phyloP scores from a whole-genome alignment of 2,329 filamentous ascomycete genomes.

The Pyrenophora seminiperda region DNA sequence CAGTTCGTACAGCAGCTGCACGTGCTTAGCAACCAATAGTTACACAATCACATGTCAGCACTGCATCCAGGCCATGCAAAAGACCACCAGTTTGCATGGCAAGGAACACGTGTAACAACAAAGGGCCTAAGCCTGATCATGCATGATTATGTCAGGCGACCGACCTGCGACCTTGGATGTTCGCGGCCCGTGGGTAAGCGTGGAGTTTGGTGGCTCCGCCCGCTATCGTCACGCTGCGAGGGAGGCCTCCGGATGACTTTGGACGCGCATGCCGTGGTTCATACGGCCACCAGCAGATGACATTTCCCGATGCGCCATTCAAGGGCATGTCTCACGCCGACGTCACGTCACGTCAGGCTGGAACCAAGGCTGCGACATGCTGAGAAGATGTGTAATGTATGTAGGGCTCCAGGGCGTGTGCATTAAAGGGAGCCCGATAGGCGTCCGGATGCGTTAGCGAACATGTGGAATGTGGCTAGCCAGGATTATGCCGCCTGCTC shows the following conservation, averaged over 20 bases:
- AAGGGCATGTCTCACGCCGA: slow-evolving; percentile 13
- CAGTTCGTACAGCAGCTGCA: too few species aligned
- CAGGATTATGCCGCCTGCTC: slow-evolving; percentile 12
- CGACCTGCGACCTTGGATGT: slow-evolving; percentile 12
- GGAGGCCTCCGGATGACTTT: neutral
- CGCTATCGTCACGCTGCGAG: slow-evolving; percentile 5
- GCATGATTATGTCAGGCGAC: slow-evolving; percentile 13
- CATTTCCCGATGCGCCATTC: slow-evolving; percentile 3
- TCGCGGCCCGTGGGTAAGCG: slow-evolving; percentile 32
- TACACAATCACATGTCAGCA: too few species aligned
- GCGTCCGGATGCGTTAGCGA: slow-evolving; percentile 53
- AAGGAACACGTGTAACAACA: slow-evolving; percentile 6
- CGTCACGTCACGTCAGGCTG: slow-evolving; percentile 21
- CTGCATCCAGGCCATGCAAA: neutral
- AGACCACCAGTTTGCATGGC: slow-evolving; percentile 9
- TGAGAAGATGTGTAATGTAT: slow-evolving; percentile 15
- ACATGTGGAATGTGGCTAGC: slow-evolving; percentile 2
- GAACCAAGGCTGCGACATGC: slow-evolving; percentile 14
- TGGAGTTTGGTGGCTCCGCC: slow-evolving; percentile 11
- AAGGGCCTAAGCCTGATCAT: slow-evolving; percentile 3
- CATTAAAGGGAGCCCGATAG: slow-evolving; percentile 19
- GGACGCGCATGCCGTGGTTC: slow-evolving; percentile 13
- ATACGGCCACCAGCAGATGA: slow-evolving; percentile 13
- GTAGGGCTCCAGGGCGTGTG: slow-evolving; percentile 15
- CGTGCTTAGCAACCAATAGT: neutral